Conservation (phyloP, 1,284 basidiomycete genomes). For the Cryptococcus jaspeensis region DNA sequence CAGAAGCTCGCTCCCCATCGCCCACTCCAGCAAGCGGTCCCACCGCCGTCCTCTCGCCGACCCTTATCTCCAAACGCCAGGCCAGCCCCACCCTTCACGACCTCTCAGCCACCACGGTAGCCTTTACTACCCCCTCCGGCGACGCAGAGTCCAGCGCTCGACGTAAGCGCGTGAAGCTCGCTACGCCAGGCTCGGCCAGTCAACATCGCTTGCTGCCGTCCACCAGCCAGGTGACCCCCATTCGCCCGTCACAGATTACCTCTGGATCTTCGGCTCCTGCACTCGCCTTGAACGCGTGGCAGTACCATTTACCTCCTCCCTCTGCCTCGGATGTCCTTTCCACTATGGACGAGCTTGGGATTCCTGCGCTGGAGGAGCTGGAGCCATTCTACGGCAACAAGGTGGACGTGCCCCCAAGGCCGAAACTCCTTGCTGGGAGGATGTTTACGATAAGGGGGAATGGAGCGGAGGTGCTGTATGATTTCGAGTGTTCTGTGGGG, state of each 20-base stretch:
- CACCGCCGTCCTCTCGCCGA: too few species aligned
- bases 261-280: slow-evolving; percentile 1
- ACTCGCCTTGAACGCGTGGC: slow-evolving; percentile 47
- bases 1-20: too few species aligned
- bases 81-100: background rate
- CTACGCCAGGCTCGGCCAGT: slow-evolving; percentile 14
- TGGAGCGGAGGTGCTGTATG: slow-evolving; percentile 45
- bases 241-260: background rate
- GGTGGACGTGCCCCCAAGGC: slow-evolving; percentile 65
- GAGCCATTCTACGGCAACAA: slow-evolving; percentile 75
- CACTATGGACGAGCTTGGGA: slow-evolving; percentile 57
- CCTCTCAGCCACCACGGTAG: background rate
- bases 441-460: slow-evolving; percentile 64
- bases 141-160: background rate
- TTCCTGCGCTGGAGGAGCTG: slow-evolving; percentile 67
- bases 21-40: too few species aligned
- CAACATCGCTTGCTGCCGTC: slow-evolving; percentile 13
- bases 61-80: too few species aligned
- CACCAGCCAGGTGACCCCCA: background rate
- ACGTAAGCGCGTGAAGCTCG: slow-evolving; percentile 25
- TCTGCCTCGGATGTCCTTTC: slow-evolving; percentile 54
- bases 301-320: slow-evolving; percentile 62
- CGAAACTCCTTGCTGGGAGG: slow-evolving; percentile 78
- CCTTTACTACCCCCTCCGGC: background rate
- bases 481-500: slow-evolving; percentile 30